Percentiles rank a stretch among this genome's conserved stretches.
Evolutionary conservation across 192 early-diverging fungal genomes (phyloP).

Genomic region (Coemansia sp.): DNA sequence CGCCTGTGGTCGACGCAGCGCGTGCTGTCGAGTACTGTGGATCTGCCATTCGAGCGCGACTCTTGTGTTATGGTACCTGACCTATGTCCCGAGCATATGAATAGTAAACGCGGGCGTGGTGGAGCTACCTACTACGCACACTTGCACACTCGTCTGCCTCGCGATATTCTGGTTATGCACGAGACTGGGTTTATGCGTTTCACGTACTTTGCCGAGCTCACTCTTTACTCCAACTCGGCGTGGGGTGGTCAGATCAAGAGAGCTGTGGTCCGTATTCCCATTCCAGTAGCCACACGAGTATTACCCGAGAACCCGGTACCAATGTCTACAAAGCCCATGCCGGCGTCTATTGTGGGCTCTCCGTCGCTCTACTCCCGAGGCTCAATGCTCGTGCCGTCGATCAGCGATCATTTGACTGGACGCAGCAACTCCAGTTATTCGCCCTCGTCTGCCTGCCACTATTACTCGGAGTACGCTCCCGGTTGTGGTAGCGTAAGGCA

Average conservation of each 20-base stretch:
- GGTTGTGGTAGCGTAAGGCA: conserved; percentile 2
- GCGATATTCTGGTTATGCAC: conserved; percentile 24
- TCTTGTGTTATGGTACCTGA: conserved; percentile 21
- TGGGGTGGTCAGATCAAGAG: conserved; percentile 39
- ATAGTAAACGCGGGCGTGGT: conserved; percentile 17
- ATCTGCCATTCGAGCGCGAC: conserved; percentile 47
- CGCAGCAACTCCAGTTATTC: background rate
- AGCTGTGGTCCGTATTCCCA: conserved; percentile 23
- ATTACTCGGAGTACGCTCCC: background rate
- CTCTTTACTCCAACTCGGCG: conserved; percentile 22
- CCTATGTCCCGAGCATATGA: conserved; percentile 34
- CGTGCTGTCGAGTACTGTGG: conserved; percentile 11
- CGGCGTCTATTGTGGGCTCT: conserved; percentile 1
- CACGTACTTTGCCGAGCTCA: conserved; percentile 36
- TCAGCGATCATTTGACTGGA: conserved; percentile 4
- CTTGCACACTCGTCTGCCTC: conserved; percentile 24
- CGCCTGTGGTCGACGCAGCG: conserved; percentile 42
- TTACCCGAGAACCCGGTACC: conserved; percentile 15
- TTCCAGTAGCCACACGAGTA: conserved; percentile 39
- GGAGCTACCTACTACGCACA: conserved; percentile 36
- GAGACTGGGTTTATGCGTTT: conserved; percentile 40
- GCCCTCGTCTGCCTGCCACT: background rate
- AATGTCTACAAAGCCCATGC: background rate
- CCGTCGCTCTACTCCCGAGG: conserved; percentile 12
- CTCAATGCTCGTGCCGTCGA: background rate